A percentile compares a stretch with the other conserved stretches of the same genome.
phyloP scores from a whole-genome alignment of 208 protist species.

The Trypanosoma boissoni region DNA sequence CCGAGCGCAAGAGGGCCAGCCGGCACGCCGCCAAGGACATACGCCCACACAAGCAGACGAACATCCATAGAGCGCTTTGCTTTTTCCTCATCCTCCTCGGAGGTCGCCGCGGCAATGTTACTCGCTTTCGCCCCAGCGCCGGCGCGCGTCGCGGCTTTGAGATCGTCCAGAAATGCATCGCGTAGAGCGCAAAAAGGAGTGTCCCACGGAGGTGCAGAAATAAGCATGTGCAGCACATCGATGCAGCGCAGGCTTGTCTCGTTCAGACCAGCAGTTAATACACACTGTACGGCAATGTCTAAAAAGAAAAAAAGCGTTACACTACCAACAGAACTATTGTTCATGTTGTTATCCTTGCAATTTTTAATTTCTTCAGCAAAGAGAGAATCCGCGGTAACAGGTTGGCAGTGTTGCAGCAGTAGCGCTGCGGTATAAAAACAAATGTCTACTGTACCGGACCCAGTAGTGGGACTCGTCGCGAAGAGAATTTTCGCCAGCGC shows the following conservation, averaged over 20 bases:
- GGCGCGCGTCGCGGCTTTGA: background rate
- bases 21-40: slow-evolving; percentile 14
- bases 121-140: no score
- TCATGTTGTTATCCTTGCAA: background rate
- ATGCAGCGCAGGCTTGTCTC: slow-evolving; percentile 19
- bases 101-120: no score
- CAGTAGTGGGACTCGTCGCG: background rate
- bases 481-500: slow-evolving; percentile 19
- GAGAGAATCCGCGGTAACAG: slow-evolving; percentile 11
- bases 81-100: slow-evolving; percentile 5
- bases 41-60: slow-evolving; percentile 26
- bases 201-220: slow-evolving; percentile 20
- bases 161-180: slow-evolving; percentile 12
- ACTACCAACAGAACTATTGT: slow-evolving; percentile 23
- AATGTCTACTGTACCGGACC: slow-evolving; percentile 10
- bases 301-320: slow-evolving; percentile 39
- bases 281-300: slow-evolving; percentile 17
- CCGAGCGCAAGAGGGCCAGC: slow-evolving; percentile 9
- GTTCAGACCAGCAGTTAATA: background rate
- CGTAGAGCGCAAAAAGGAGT: slow-evolving; percentile 5
- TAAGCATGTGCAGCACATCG: slow-evolving; percentile 20
- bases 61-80: background rate
- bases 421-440: slow-evolving; percentile 25
- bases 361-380: slow-evolving; percentile 7
- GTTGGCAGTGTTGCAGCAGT: slow-evolving; percentile 26